These are phyloP conservation scores for Ophiostoma sp. DNA, from an alignment of 2,329 filamentous ascomycete genomes.

Conservation along the genomic window DNA sequence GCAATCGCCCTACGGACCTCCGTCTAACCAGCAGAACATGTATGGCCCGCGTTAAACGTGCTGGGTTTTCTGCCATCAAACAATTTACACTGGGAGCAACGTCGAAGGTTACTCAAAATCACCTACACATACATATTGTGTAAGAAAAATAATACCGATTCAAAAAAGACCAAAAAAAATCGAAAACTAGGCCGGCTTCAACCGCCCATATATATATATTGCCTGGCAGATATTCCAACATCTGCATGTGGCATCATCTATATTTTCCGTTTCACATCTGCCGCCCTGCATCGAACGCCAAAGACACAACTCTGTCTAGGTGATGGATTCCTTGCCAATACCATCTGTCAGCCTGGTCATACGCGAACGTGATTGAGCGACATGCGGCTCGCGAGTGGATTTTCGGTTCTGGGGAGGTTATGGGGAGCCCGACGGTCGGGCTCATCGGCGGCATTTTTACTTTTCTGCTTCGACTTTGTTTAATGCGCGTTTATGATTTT, in stretches of 20 bases:
- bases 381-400: background rate
- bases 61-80: too few relatives aligned
- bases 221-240: background rate
- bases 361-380: background rate
- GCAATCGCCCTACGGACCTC: conserved; percentile 59
- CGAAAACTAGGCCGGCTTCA: background rate
- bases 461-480: conserved; percentile 4
- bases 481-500: conserved; percentile 14
- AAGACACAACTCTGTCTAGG: background rate
- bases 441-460: background rate
- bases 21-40: conserved; percentile 56
- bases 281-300: background rate
- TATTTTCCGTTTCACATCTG: background rate
- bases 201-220: background rate
- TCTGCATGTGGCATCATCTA: background rate
- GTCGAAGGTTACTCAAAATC: background rate
- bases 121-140: background rate
- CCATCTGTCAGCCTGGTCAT: background rate
- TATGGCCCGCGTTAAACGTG: conserved; percentile 51
- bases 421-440: conserved; percentile 3
- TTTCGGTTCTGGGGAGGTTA: background rate
- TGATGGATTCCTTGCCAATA: background rate
- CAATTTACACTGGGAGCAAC: background rate
- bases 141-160: background rate
- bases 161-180: background rate